Conservation (phyloP, 2,329 filamentous ascomycete species). For the Diaporthe amygdali region DNA sequence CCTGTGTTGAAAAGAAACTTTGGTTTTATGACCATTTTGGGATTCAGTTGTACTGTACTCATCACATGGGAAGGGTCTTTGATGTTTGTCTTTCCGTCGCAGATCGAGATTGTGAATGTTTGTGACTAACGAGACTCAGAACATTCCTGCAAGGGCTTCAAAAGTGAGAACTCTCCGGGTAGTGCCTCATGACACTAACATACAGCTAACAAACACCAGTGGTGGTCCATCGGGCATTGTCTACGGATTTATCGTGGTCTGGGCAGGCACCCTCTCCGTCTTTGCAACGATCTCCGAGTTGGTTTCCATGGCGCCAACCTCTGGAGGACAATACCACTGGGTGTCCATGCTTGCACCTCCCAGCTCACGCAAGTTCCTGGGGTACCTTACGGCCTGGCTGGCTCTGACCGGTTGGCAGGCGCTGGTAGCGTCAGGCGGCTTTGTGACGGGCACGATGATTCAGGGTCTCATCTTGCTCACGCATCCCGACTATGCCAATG, state of each 20-base stretch:
- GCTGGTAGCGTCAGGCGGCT: slow-evolving; percentile 27
- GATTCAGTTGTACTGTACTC: not conserved
- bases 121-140: not conserved
- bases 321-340: slow-evolving; percentile 61
- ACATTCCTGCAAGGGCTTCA: slow-evolving; percentile 3
- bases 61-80: slow-evolving; percentile 26
- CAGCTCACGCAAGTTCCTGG: slow-evolving; percentile 29
- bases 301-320: slow-evolving; percentile 59
- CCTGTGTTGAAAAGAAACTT: slow-evolving; percentile 13
- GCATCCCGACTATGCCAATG: slow-evolving; percentile 20
- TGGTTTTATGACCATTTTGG: slow-evolving; percentile 14
- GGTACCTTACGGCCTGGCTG: slow-evolving; percentile 34
- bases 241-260: slow-evolving; percentile 47
- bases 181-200: slow-evolving; percentile 22
- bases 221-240: slow-evolving; percentile 53
- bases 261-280: slow-evolving; percentile 43
- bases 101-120: fast-evolving
- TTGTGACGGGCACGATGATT: slow-evolving; percentile 29
- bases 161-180: not conserved
- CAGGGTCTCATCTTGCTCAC: slow-evolving; percentile 31
- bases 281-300: slow-evolving; percentile 53
- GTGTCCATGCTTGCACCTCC: slow-evolving; percentile 32
- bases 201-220: slow-evolving; percentile 32
- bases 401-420: slow-evolving; percentile 32
- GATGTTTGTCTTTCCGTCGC: not conserved